These are phyloP conservation scores for Fusarium concolor DNA, from an alignment of 2,329 filamentous ascomycete species.

Conservation along the genomic window DNA sequence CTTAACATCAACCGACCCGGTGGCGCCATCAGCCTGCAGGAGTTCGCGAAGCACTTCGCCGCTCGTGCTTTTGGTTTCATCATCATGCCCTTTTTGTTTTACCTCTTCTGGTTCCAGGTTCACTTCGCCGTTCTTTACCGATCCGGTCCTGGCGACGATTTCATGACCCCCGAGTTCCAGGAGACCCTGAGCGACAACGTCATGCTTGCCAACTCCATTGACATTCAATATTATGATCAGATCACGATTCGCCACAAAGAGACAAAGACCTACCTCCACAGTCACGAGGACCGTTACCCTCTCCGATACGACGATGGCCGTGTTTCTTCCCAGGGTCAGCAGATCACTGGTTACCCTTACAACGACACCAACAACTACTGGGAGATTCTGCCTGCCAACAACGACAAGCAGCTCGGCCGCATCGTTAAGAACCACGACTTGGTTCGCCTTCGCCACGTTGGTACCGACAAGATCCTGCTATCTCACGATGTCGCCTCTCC, in stretches of 20 bases:
- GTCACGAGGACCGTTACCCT: conserved; percentile 88
- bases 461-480: conserved; percentile 86
- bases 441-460: conserved; percentile 86
- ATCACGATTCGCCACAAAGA: conserved; percentile 96
- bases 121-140: conserved; percentile 90
- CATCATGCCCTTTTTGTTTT: conserved; percentile 94
- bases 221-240: conserved; percentile 89
- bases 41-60: conserved; percentile 89
- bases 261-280: conserved; percentile 95
- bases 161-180: conserved; percentile 99
- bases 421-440: conserved; percentile 85
- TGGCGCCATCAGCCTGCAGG: conserved; percentile 80
- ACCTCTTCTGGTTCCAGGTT: conserved; percentile 99
- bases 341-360: conserved; percentile 97
- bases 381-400: conserved; percentile 83
- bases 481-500: conserved; percentile 98
- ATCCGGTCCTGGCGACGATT: conserved; percentile 96
- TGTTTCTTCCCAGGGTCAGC: conserved; percentile 96
- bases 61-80: conserved; percentile 90
- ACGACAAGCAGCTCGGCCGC: conserved; percentile 68
- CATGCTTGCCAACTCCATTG: conserved; percentile 87
- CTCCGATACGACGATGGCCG: conserved; percentile 97
- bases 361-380: conserved; percentile 99
- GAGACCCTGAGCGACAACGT: conserved; percentile 95
- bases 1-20: conserved; percentile 87